Base-by-base conservation (phyloP, 177 flowering plant species). In the Tripterygium wilfordii region DNA sequence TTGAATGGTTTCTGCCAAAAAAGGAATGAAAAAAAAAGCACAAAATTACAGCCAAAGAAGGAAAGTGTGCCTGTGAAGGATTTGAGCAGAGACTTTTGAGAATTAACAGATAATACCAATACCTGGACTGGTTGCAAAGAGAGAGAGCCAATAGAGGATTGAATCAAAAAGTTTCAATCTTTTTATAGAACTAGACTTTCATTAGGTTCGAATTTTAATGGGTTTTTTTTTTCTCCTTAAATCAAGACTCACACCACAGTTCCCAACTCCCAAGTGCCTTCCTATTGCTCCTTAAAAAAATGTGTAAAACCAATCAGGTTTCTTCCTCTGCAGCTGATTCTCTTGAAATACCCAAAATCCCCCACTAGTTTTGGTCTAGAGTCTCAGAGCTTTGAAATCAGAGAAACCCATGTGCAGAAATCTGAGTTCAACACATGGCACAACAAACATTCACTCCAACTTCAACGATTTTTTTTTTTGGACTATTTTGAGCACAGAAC, bases 301-400 rank as follows among this genome's bases (percentile, higher is more conserved):
- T 58, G 17, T 45, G 40, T 40, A 57, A 45, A 57, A 62, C 75
- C 68, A 71, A 74, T 68, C 54, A 49, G 70, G 36, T 54, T 57
- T 58, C 38, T 62, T 29, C 30, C 58, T 47, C 75, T 58, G 70
- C 70, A 51, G 46, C 65, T 72, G 77, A 72, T 77, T 70, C 86
- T 70, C 84, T 75, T 68, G 78, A 56, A 63, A 71, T 49, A 32
- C 56, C 43, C 66, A 60, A 75, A 71, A 42, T 62, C 61, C 52
- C 44, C 49, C 58, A 50, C 54, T 53, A 56, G 55, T 53, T 46
- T 58, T 29, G 54, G 18, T 63, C 68, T 59, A 64, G 57, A 49
- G 52, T 60, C 48, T 43, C 69, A 67, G 51, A 49, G 69, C 92
- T 57, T 81, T 7, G 33, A 30, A 6, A 30, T 12, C 12, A 12